Conservation (phyloP, 352 stramenopile species). For the Pythium brachiatum region DNA sequence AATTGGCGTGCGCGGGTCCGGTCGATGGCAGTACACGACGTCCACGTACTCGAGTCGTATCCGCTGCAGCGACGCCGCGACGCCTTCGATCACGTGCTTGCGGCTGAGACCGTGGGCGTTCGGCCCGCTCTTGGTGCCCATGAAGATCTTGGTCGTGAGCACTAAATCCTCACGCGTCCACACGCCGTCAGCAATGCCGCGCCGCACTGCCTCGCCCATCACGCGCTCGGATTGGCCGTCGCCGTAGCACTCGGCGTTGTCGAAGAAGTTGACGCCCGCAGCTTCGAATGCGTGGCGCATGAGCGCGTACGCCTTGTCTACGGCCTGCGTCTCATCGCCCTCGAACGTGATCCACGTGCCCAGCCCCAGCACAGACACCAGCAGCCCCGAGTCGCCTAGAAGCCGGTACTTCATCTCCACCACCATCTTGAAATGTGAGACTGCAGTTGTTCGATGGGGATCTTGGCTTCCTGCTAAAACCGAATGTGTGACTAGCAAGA, state of each 20-base stretch:
- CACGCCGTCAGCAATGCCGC: constrained; percentile 22
- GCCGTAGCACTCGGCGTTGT: constrained; percentile 43
- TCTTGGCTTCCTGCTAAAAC: neutral
- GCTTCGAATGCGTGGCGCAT: constrained; percentile 27
- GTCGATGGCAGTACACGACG: constrained; percentile 37
- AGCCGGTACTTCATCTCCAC: constrained; percentile 25
- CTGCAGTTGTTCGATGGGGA: neutral
- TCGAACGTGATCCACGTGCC: constrained; percentile 18
- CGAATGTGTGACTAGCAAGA: neutral
- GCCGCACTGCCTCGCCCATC: constrained; percentile 29
- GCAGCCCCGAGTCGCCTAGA: constrained; percentile 25
- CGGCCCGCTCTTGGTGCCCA: constrained; percentile 23
- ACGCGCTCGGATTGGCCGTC: constrained; percentile 30
- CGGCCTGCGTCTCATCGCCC: neutral
- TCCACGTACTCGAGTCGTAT: constrained; percentile 47
- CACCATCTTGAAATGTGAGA: neutral
- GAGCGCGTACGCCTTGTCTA: constrained; percentile 29
- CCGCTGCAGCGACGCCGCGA: constrained; percentile 38
- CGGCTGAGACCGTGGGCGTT: constrained; percentile 33
- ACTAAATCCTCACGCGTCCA: constrained; percentile 47
- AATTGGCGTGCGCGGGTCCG: constrained; percentile 32
- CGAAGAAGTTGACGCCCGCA: constrained; percentile 59
- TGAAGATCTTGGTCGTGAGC: constrained; percentile 62
- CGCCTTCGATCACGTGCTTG: constrained; percentile 50
- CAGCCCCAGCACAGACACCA: constrained; percentile 20